Evolutionary conservation across 1,284 basidiomycete genomes (phyloP), one percentile per base, ranked within the genome.

Genomic region (Ganoderma resinaceum): DNA sequence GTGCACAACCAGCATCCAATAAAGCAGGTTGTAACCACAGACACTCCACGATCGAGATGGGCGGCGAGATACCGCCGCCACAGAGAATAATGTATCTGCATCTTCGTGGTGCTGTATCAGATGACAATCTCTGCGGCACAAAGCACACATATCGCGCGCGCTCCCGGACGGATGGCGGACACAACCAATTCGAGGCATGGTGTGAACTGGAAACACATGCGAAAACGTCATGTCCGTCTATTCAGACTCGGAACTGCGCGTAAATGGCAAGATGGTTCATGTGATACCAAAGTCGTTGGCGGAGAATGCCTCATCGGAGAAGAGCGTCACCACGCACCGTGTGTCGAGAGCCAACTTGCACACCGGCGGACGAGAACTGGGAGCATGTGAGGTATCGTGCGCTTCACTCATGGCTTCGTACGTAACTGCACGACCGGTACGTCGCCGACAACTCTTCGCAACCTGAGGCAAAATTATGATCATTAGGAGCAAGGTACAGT

Each of bases 131-230:
- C 33, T 18, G 33, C 31, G 18, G 35, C 55, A 58, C 37, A 29
- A 16, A 29, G 37, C 23, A 40, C 37, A 60, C 58, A 60, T 60
- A 60, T 38, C 58, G 37, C 23, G n/a, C n/a, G 37, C 55, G 37
- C 6, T 26, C 12, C 58, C 9, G 16, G 23, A 60, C n/a, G 9
- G 2, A 40, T 38, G 29, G 38, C 26, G 37, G 38, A 38, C 23
- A 23, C 3, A 59, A 26, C n/a, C 35, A 33, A 38, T 37, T 33
- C 52, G 14, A 26, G 23, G n/a, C 16, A 55, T 1, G 26, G 35
- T 38, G 37, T 7, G 35, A 59, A 38, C 5, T 59, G 57, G 37
- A n/a, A 59, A 59, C 35, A n/a, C 33, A 59, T 59, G 0, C 35
- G 37, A 23, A 6, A 35, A 38, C 23, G 23, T 35, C 57, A 37